These are phyloP conservation scores for Penicillium lagena DNA, from an alignment of 495 filamentous ascomycete genomes.

Conservation along the genomic window DNA sequence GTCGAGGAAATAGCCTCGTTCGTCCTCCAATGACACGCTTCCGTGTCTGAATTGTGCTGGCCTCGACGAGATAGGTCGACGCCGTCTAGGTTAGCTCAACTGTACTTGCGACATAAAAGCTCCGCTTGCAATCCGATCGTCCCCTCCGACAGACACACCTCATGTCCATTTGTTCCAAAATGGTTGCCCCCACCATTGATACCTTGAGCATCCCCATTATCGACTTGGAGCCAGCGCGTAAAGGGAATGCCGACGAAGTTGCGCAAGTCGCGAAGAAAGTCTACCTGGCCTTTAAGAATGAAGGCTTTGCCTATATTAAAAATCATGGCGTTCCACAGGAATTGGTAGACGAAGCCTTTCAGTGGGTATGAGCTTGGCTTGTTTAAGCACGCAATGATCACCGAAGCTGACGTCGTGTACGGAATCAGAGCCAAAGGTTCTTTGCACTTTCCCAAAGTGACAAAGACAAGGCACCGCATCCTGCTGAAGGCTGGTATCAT, in stretches of 20 bases:
- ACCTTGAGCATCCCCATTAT: constrained; percentile 1
- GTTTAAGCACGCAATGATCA: no score
- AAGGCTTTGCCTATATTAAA: constrained; percentile 8
- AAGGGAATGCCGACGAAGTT: neutral
- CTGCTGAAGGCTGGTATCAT: constrained; percentile 2
- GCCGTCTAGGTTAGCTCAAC: no score
- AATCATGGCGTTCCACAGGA: constrained; percentile 5
- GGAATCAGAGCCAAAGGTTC: constrained; percentile 1
- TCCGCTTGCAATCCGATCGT: neutral
- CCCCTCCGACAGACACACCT: neutral
- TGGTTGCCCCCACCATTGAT: neutral
- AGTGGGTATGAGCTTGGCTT: constrained; percentile 1
- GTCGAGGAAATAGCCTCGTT: neutral
- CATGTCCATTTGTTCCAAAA: neutral
- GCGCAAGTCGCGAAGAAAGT: constrained; percentile 1
- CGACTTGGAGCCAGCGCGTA: neutral
- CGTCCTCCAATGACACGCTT: neutral
- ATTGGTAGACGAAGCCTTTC: constrained; percentile 6
- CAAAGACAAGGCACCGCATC: constrained; percentile 20
- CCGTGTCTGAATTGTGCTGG: no score
- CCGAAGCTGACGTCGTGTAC: no score
- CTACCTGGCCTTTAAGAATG: constrained; percentile 4
- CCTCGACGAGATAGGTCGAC: no score
- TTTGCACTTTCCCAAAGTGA: constrained; percentile 23
- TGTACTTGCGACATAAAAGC: no score